Evolutionary conservation across 2,329 filamentous ascomycete species (phyloP).

Genomic region (Leptographium lundbergii): DNA sequence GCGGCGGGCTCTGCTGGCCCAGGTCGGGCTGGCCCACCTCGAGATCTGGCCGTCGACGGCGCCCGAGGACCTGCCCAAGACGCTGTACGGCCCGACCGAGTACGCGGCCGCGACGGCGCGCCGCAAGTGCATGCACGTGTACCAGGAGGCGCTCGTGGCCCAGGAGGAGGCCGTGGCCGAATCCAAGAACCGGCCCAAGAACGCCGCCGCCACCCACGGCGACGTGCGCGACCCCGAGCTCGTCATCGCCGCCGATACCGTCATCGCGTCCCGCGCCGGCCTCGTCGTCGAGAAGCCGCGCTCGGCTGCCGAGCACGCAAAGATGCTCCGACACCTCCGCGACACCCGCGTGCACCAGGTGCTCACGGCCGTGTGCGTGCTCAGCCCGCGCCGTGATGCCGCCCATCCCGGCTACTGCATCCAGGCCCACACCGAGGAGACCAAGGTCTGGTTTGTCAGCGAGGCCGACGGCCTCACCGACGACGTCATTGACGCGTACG

Average conservation of each 20-base stretch:
- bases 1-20: conserved; percentile 66
- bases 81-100: conserved; percentile 62
- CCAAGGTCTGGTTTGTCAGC: conserved; percentile 72
- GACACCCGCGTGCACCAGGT: conserved; percentile 71
- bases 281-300: conserved; percentile 84
- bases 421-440: conserved; percentile 77
- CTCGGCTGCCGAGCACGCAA: conserved; percentile 65
- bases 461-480: conserved; percentile 49
- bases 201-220: conserved; percentile 3
- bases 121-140: conserved; percentile 69
- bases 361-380: conserved; percentile 71
- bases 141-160: conserved; percentile 27
- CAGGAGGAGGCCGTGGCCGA: conserved; percentile 19
- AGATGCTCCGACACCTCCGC: conserved; percentile 71
- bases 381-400: conserved; percentile 71
- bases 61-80: conserved; percentile 76
- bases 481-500: conserved; percentile 69
- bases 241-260: conserved; percentile 81
- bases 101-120: conserved; percentile 83
- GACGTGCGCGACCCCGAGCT: conserved; percentile 56
- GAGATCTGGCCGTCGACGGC: conserved; percentile 76
- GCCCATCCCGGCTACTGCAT: conserved; percentile 76
- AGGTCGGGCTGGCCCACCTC: conserved; percentile 66
- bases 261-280: conserved; percentile 67
- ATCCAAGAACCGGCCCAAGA: conserved; percentile 5